Conservation (phyloP, 1,139 yeast genomes). For the Geotrichum armillariae region DNA sequence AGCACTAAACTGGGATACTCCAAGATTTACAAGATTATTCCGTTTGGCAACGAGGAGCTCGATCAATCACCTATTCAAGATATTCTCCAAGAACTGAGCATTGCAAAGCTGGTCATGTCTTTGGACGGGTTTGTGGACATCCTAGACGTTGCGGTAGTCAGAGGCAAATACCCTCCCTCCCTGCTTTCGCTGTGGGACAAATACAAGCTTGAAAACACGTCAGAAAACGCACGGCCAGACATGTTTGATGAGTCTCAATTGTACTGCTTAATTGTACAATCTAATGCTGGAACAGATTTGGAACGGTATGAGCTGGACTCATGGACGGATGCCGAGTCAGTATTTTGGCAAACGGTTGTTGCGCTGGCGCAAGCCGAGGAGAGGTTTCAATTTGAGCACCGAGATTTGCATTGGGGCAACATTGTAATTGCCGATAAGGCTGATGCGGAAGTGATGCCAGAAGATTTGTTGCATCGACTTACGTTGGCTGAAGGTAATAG, state of each 20-base stretch:
- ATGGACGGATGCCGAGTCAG: conserved; percentile 54
- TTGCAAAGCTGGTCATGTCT: conserved; percentile 42
- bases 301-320: conserved; percentile 45
- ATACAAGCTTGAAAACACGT: conserved; percentile 34
- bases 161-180: conserved; percentile 47
- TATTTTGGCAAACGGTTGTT: conserved; percentile 55
- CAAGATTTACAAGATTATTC: conserved; percentile 49
- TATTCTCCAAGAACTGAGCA: conserved; percentile 49
- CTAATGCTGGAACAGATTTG: conserved; percentile 50
- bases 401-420: conserved; percentile 69
- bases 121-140: conserved; percentile 47
- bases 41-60: conserved; percentile 48
- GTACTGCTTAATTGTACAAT: conserved; percentile 47
- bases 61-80: conserved; percentile 47
- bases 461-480: conserved; percentile 22
- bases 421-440: conserved; percentile 38
- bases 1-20: conserved; percentile 9
- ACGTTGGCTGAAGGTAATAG: neutral
- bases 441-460: conserved; percentile 22
- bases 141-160: conserved; percentile 46
- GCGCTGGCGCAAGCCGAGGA: conserved; percentile 53
- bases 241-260: conserved; percentile 42
- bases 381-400: conserved; percentile 57
- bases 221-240: conserved; percentile 43
- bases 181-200: conserved; percentile 49